A percentile compares a stretch with the other conserved stretches of the same genome.
Evolutionary conservation across 441 rosid species (phyloP).

Genomic region (Adansonia gregorii): DNA sequence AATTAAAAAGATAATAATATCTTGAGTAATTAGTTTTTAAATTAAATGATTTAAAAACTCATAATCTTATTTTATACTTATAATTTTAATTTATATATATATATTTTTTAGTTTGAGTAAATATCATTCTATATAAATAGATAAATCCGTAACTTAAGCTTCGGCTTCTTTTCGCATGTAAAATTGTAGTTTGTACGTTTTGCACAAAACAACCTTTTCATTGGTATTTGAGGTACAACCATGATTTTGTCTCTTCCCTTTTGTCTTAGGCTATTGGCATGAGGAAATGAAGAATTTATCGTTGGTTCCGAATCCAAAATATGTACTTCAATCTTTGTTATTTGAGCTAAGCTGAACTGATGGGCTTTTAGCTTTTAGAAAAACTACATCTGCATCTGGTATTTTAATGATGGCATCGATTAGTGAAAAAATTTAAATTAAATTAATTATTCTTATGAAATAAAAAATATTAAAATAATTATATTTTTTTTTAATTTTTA

Average conservation of each 20-base stretch:
- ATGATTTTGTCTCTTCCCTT: not conserved
- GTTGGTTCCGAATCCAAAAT: not conserved
- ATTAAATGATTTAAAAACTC: no score
- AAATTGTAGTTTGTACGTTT: conserved; percentile 12
- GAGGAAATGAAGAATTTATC: no score
- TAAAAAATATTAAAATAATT: no score
- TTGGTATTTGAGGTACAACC: conserved; percentile 22
- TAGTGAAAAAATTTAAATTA: no score
- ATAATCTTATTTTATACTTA: no score
- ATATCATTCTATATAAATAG: not conserved
- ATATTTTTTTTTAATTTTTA: no score
- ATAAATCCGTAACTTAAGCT: not conserved
- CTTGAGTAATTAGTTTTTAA: no score
- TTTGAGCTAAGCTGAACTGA: not conserved
- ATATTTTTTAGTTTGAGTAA: no score
- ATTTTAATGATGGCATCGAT: no score
- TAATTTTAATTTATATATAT: no score
- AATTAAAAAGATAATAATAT: no score
- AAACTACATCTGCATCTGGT: not conserved
- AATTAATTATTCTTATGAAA: no score
- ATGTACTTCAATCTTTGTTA: not conserved
- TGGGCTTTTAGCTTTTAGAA: not conserved
- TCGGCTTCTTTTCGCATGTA: conserved; percentile 22
- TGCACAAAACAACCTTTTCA: conserved; percentile 23
- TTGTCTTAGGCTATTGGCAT: not conserved